Conservation (phyloP, 495 filamentous ascomycete genomes). For the Acidiella bohemica region DNA sequence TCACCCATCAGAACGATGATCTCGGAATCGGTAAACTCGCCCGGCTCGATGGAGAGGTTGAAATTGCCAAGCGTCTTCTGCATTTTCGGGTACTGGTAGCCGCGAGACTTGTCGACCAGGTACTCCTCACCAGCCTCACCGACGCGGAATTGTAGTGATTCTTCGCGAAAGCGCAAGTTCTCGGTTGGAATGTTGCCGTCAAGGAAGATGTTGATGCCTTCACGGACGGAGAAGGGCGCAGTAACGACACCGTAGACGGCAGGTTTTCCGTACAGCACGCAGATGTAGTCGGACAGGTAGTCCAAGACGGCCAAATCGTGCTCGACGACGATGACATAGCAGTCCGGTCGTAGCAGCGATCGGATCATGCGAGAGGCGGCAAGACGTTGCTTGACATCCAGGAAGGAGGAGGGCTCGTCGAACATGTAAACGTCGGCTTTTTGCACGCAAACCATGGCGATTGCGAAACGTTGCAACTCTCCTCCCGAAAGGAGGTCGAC, state of each 20-base stretch:
- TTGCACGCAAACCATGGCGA: slow-evolving; percentile 88
- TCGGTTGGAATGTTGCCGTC: slow-evolving; percentile 96
- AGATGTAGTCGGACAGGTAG: slow-evolving; percentile 96
- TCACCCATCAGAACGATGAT: slow-evolving; percentile 99
- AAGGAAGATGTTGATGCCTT: slow-evolving; percentile 99
- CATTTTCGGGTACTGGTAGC: slow-evolving; percentile 80
- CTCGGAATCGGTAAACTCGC: slow-evolving; percentile 90
- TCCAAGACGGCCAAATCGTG: slow-evolving; percentile 97
- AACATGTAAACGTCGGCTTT: slow-evolving; percentile 99
- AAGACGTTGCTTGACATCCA: slow-evolving; percentile 97
- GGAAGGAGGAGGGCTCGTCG: slow-evolving; percentile 94
- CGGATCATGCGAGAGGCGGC: slow-evolving; percentile 85
- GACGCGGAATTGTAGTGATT: slow-evolving; percentile 91
- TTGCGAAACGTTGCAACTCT: slow-evolving; percentile 95
- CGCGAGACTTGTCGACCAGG: slow-evolving; percentile 67
- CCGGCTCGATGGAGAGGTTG: slow-evolving; percentile 65
- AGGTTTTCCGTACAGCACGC: slow-evolving; percentile 87
- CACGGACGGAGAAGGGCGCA: slow-evolving; percentile 83
- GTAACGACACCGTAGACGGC: slow-evolving; percentile 98
- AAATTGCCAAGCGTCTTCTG: slow-evolving; percentile 87
- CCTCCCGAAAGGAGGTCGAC: slow-evolving; percentile 84
- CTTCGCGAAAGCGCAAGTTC: slow-evolving; percentile 95
- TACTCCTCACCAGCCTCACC: slow-evolving; percentile 87
- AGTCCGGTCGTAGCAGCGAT: slow-evolving; percentile 67
- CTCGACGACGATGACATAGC: slow-evolving; percentile 97